phyloP scores from a whole-genome alignment of 1,284 basidiomycete genomes.

The Ganoderma sinense region DNA sequence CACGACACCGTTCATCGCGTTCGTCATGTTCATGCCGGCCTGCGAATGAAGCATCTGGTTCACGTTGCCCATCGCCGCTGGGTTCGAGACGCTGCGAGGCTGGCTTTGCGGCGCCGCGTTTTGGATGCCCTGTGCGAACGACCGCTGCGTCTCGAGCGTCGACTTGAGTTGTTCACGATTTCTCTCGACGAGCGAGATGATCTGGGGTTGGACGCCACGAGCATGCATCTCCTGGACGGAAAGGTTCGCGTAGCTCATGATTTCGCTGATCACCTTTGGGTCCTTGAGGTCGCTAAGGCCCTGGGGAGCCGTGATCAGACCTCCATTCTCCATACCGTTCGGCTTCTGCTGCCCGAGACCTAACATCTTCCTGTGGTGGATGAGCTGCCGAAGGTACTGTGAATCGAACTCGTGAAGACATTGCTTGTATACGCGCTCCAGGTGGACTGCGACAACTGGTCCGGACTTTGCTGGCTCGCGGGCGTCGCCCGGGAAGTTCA shows the following conservation, averaged over 20 bases:
- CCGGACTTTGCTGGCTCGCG: slow-evolving; percentile 63
- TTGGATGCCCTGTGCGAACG: slow-evolving; percentile 40
- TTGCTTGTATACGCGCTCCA: slow-evolving; percentile 66
- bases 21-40: slow-evolving; percentile 17
- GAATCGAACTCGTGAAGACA: slow-evolving; percentile 65
- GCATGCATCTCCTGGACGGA: slow-evolving; percentile 59
- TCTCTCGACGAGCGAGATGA: slow-evolving; percentile 65
- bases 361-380: slow-evolving; percentile 21
- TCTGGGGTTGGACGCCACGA: slow-evolving; percentile 54
- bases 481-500: slow-evolving; percentile 63
- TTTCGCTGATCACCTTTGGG: slow-evolving; percentile 47
- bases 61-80: slow-evolving; percentile 9
- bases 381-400: slow-evolving; percentile 49
- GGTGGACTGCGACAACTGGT: slow-evolving; percentile 63
- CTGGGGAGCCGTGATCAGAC: slow-evolving; percentile 5
- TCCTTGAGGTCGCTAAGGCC: slow-evolving; percentile 28
- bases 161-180: slow-evolving; percentile 57
- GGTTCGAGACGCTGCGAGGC: slow-evolving; percentile 18
- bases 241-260: slow-evolving; percentile 52
- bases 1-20: background rate
- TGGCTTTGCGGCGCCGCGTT: slow-evolving; percentile 22
- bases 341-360: slow-evolving; percentile 19
- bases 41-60: slow-evolving; percentile 15
- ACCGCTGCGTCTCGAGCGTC: slow-evolving; percentile 47
- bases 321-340: slow-evolving; percentile 3